Base-by-base conservation (phyloP, 2,329 filamentous ascomycete genomes). In the Fusarium nygamai region DNA sequence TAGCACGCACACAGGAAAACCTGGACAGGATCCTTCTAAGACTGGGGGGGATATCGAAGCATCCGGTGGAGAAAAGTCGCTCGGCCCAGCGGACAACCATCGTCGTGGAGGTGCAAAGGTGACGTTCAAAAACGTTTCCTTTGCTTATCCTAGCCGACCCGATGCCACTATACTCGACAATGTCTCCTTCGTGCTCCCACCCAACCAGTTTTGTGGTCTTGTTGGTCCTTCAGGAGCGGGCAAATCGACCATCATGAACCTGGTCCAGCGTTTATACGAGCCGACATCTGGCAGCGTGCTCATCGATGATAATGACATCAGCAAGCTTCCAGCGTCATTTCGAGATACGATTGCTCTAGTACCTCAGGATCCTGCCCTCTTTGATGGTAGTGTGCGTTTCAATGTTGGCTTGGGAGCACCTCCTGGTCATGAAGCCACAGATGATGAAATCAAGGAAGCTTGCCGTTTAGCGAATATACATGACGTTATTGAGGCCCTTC, bases 381-480 rank as follows among this genome's bases (percentile, higher is more conserved):
- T 91, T 71, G 85, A 89, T 33, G 88, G 88, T 13, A 89, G 82
- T n/a, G 83, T 90, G 36, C 81, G 80, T 16, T 90, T 90, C 80
- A 91, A 91, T 77, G 83, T 91, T 31, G 82, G 83, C 6, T 83
- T 91, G 6, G 89, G 89, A 16, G 86, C 86, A 1, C 83, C 85
- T 3, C 90, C 90, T 3, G 87, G 85, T 9, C 83, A 87, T 39
- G 86, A 88, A 33, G 88, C 88, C 5, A 88, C 86, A 1, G 83
- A 90, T 54, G 87, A 84, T 9, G 91, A 93, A 50, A 90, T 94
- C 43, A 86, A 91, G 73, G 88, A 89, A 61, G 92, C 92, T 0
- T 93, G 91, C 78, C 87, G 87, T 59, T 82, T 92, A 16, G 91
- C 91, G 39, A 92, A 92, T 76, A 92, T 94, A 69, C 91, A 94